Evolutionary conservation across 2,329 filamentous ascomycete species (phyloP).

Genomic region (Juglanconis oblonga): DNA sequence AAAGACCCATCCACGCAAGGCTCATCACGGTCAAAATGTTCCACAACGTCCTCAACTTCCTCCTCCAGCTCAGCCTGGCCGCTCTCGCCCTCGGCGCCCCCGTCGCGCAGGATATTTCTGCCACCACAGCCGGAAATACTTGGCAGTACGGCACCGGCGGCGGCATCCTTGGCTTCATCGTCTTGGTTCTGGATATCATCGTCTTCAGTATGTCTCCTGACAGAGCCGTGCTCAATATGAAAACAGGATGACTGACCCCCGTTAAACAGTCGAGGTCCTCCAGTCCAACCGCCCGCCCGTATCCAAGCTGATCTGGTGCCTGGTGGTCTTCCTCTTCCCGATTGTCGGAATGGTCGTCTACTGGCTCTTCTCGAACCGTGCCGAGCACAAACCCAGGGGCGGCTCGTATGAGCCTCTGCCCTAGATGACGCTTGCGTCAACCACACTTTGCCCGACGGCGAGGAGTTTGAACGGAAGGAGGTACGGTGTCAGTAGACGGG

Average conservation of each 20-base stretch:
- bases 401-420: slow-evolving; percentile 53
- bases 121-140: slow-evolving; percentile 36
- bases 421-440: slow-evolving; percentile 8
- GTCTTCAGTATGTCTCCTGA: slow-evolving; percentile 52
- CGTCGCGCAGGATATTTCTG: slow-evolving; percentile 34
- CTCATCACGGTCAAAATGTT: slow-evolving; percentile 24
- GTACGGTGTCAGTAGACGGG: too few relatives aligned
- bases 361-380: slow-evolving; percentile 62
- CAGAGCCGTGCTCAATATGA: slow-evolving; percentile 16
- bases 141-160: slow-evolving; percentile 62
- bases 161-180: slow-evolving; percentile 58
- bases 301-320: slow-evolving; percentile 60
- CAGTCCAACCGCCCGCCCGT: slow-evolving; percentile 58
- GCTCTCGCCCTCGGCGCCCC: slow-evolving; percentile 48
- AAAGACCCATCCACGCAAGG: neutral
- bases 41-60: slow-evolving; percentile 33
- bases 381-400: slow-evolving; percentile 49
- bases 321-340: slow-evolving; percentile 64
- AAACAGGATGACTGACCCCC: neutral
- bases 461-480: neutral
- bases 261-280: slow-evolving; percentile 55
- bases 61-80: slow-evolving; percentile 53
- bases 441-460: neutral
- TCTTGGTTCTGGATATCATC: slow-evolving; percentile 60
- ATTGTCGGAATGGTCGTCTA: slow-evolving; percentile 61